Evolutionary conservation across 495 filamentous ascomycete genomes (phyloP).

Genomic region (Penicilliopsis zonata): DNA sequence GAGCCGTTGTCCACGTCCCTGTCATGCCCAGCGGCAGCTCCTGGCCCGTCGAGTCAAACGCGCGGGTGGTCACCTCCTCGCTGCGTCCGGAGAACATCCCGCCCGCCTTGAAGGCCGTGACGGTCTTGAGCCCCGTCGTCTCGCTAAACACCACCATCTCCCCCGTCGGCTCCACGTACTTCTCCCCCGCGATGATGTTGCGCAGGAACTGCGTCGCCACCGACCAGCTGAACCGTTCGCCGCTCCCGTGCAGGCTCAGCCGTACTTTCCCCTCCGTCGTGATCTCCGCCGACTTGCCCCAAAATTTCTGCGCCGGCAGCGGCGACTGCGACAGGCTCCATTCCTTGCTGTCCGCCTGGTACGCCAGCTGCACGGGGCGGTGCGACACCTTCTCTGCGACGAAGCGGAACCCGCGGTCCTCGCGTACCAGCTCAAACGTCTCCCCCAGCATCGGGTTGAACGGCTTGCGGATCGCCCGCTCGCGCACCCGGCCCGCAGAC

Average conservation of each 20-base stretch:
- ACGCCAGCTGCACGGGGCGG: slow-evolving; percentile 81
- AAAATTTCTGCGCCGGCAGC: slow-evolving; percentile 89
- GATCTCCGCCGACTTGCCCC: slow-evolving; percentile 92
- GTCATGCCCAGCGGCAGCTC: slow-evolving; percentile 48
- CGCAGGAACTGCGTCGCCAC: slow-evolving; percentile 80
- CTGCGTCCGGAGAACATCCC: slow-evolving; percentile 94
- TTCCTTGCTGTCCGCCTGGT: slow-evolving; percentile 71
- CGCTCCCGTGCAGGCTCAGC: slow-evolving; percentile 53
- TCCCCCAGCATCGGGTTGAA: slow-evolving; percentile 98
- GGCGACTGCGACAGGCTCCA: slow-evolving; percentile 86
- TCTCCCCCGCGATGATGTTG: slow-evolving; percentile 95
- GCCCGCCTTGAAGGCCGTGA: slow-evolving; percentile 77
- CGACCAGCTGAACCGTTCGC: slow-evolving; percentile 75
- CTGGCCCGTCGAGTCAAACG: slow-evolving; percentile 50
- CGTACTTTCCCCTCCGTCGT: slow-evolving; percentile 80
- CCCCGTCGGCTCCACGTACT: slow-evolving; percentile 92
- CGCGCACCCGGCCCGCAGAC: slow-evolving; percentile 66
- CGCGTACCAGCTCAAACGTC: slow-evolving; percentile 84
- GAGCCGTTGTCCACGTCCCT: slow-evolving; percentile 74
- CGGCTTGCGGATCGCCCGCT: slow-evolving; percentile 89
- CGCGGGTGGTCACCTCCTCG: slow-evolving; percentile 74
- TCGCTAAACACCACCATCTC: slow-evolving; percentile 76
- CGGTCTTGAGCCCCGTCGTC: slow-evolving; percentile 62
- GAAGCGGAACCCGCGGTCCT: slow-evolving; percentile 80
- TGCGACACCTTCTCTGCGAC: slow-evolving; percentile 89